Conservation (phyloP, 352 stramenopile species). For the Pythium coloratum region DNA sequence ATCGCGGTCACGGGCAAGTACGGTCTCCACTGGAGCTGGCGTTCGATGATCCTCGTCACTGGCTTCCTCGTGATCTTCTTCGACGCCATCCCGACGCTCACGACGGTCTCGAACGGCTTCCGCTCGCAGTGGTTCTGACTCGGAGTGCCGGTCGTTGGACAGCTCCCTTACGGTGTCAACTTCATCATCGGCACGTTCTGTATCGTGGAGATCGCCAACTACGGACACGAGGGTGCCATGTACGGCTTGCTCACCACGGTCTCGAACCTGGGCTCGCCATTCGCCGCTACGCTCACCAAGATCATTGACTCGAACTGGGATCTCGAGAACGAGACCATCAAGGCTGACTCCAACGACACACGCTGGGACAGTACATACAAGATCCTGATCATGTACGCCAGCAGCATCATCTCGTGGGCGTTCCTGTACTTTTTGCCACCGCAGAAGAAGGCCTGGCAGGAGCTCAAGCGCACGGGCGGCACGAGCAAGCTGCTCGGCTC, state of each 20-base stretch:
- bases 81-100: conserved; percentile 23
- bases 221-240: conserved; percentile 30
- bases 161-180: conserved; percentile 23
- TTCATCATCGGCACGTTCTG: conserved; percentile 28
- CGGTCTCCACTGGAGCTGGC: conserved; percentile 28
- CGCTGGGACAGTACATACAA: conserved; percentile 27
- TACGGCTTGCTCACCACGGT: conserved; percentile 32
- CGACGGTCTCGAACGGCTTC: conserved; percentile 22
- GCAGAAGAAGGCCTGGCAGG: conserved; percentile 36
- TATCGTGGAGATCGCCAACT: conserved; percentile 27
- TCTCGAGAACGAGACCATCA: conserved; percentile 11
- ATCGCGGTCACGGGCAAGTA: conserved; percentile 26
- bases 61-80: conserved; percentile 21
- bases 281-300: conserved; percentile 25
- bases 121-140: conserved; percentile 29
- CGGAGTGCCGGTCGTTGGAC: conserved; percentile 21
- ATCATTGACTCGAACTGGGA: conserved; percentile 23
- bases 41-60: conserved; percentile 18
- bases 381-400: conserved; percentile 27
- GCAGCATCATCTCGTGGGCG: conserved; percentile 23
- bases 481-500: conserved; percentile 27
- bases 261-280: conserved; percentile 18
- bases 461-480: conserved; percentile 31
- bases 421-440: conserved; percentile 34
- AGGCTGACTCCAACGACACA: conserved; percentile 18